Conservation (phyloP, 306 rosid genomes). For the Crotalaria pallida region DNA sequence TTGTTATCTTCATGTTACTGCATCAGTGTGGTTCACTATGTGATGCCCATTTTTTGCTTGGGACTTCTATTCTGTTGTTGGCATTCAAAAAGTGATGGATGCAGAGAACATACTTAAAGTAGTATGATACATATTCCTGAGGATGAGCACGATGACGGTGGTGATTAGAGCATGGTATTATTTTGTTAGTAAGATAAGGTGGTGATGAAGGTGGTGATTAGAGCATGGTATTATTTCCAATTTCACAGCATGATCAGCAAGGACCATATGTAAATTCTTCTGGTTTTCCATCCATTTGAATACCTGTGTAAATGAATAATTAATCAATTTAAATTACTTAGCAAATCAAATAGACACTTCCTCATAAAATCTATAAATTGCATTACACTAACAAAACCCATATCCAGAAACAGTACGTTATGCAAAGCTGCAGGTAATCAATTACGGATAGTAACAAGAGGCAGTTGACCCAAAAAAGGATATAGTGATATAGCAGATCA, state of each 20-base stretch:
- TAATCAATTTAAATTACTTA: background rate
- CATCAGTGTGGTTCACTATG: no score
- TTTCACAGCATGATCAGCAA: slow-evolving; percentile 53
- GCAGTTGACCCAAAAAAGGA: background rate
- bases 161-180: no score
- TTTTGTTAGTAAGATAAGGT: no score
- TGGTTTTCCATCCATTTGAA: slow-evolving; percentile 55
- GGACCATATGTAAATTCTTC: slow-evolving; percentile 26
- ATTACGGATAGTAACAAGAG: background rate
- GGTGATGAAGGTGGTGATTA: no score
- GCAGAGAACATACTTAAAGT: no score
- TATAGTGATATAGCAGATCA: background rate
- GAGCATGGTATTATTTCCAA: slow-evolving; percentile 57
- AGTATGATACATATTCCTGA: no score
- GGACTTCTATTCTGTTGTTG: no score
- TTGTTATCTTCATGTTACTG: no score
- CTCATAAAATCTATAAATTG: background rate
- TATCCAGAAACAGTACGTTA: background rate
- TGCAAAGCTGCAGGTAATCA: background rate
- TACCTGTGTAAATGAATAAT: slow-evolving; percentile 35
- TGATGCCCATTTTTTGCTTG: no score
- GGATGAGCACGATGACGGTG: no score
- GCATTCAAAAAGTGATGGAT: no score
- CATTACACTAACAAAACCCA: background rate
- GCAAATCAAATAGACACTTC: background rate